Evolutionary conservation across 2,329 filamentous ascomycete genomes (phyloP).

Genomic region (Colletotrichum tabaci): DNA sequence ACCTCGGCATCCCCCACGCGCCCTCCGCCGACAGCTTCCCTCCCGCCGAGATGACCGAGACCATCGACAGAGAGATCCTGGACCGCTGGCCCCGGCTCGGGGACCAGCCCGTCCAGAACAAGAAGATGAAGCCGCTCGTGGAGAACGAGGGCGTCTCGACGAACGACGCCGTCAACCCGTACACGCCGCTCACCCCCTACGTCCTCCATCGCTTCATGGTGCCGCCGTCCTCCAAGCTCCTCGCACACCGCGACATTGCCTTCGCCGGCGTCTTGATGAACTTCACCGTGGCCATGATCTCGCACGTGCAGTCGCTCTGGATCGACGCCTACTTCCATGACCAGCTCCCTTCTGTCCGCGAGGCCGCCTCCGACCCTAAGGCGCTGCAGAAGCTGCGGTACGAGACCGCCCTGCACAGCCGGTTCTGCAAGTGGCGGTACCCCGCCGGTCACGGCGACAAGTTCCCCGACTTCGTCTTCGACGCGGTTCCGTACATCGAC

Average conservation of each 20-base stretch:
- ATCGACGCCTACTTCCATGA: constrained; percentile 52
- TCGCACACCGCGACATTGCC: constrained; percentile 47
- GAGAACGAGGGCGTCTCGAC: constrained; percentile 35
- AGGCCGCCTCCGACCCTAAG: constrained; percentile 42
- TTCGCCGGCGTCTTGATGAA: constrained; percentile 52
- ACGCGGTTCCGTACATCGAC: constrained; percentile 82
- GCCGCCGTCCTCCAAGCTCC: constrained; percentile 43
- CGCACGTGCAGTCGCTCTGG: constrained; percentile 64
- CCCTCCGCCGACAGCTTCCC: constrained; percentile 37
- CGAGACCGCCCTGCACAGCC: constrained; percentile 74
- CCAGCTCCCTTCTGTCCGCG: constrained; percentile 53
- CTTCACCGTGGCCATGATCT: constrained; percentile 50
- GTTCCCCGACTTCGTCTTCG: constrained; percentile 81
- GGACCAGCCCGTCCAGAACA: constrained; percentile 36
- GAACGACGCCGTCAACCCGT: constrained; percentile 38
- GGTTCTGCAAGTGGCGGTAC: constrained; percentile 80
- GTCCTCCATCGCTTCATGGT: constrained; percentile 50
- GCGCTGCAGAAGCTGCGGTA: constrained; percentile 61
- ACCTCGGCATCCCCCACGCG: constrained; percentile 65
- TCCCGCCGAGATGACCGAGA: constrained; percentile 24
- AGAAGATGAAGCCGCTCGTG: constrained; percentile 35
- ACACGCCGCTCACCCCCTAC: constrained; percentile 42
- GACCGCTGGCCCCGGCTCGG: constrained; percentile 32
- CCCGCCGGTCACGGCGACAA: constrained; percentile 74
- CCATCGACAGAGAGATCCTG: constrained; percentile 37